Conservation (phyloP, 495 filamentous ascomycete species). For the Symbiotaphrina buchneri region DNA sequence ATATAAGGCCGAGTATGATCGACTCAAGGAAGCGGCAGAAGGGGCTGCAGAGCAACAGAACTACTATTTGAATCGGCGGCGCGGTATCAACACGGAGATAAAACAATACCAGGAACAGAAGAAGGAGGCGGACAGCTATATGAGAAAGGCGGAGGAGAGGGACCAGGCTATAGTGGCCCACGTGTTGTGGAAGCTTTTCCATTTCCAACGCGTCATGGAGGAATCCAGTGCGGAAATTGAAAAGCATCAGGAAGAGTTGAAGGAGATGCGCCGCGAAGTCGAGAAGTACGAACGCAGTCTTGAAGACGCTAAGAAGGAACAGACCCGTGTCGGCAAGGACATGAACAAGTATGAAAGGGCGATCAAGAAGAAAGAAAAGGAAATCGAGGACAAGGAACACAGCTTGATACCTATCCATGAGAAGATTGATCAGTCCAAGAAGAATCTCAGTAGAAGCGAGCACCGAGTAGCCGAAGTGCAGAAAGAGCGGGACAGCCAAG, state of each 20-base stretch:
- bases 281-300: conserved; percentile 66
- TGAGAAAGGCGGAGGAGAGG: conserved; percentile 66
- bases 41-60: conserved; percentile 74
- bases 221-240: conserved; percentile 79
- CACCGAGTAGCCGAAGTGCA: conserved; percentile 43
- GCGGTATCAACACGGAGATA: conserved; percentile 93
- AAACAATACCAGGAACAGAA: conserved; percentile 96
- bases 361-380: conserved; percentile 72
- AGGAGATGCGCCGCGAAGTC: conserved; percentile 73
- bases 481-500: conserved; percentile 54
- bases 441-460: conserved; percentile 40
- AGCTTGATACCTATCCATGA: conserved; percentile 74
- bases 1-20: conserved; percentile 88
- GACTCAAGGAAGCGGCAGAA: conserved; percentile 61
- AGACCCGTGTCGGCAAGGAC: conserved; percentile 55
- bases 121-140: conserved; percentile 80
- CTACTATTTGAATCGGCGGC: conserved; percentile 64
- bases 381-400: conserved; percentile 69
- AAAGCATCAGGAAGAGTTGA: conserved; percentile 86
- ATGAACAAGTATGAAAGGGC: conserved; percentile 60
- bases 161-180: conserved; percentile 88
- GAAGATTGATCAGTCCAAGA: conserved; percentile 65
- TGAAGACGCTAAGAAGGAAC: conserved; percentile 70
- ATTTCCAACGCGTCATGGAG: conserved; percentile 85
- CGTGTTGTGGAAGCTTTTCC: conserved; percentile 90